Conservation (phyloP, 805 yeast species). For the Tetrapisispora namnaoensis region DNA sequence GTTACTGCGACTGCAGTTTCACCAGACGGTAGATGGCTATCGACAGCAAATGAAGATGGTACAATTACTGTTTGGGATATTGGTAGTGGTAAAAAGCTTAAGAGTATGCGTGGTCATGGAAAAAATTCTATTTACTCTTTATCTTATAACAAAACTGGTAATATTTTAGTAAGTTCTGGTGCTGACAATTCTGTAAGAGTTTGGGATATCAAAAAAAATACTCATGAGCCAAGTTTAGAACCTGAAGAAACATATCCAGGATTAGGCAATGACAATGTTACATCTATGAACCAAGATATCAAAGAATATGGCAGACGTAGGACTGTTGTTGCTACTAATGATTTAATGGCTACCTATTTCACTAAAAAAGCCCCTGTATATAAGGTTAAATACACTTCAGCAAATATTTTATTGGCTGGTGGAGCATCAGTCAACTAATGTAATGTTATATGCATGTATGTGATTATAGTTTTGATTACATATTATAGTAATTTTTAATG, state of each 20-base stretch:
- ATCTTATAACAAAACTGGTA: slow-evolving; percentile 78
- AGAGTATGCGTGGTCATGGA: slow-evolving; percentile 94
- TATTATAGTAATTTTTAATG: neutral
- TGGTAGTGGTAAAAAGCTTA: slow-evolving; percentile 79
- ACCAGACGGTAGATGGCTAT: slow-evolving; percentile 95
- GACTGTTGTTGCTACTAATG: slow-evolving; percentile 71
- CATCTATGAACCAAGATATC: slow-evolving; percentile 29
- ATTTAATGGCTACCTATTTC: slow-evolving; percentile 89
- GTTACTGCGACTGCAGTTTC: slow-evolving; percentile 78
- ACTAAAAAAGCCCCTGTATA: slow-evolving; percentile 92
- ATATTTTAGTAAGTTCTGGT: slow-evolving; percentile 81
- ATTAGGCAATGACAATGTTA: slow-evolving; percentile 29
- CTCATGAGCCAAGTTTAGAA: slow-evolving; percentile 64
- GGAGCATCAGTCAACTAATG: slow-evolving; percentile 47
- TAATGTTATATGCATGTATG: neutral
- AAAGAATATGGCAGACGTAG: slow-evolving; percentile 46
- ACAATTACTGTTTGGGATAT: slow-evolving; percentile 87
- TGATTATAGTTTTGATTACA: neutral
- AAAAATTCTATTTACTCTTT: slow-evolving; percentile 75
- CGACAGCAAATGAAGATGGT: slow-evolving; percentile 90
- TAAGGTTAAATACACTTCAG: slow-evolving; percentile 82
- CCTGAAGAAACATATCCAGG: slow-evolving; percentile 55
- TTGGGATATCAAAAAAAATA: slow-evolving; percentile 88
- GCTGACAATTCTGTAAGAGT: slow-evolving; percentile 89
- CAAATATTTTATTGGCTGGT: slow-evolving; percentile 85